Base-by-base conservation (phyloP, 306 rosid species). In the Vigna unguiculata region DNA sequence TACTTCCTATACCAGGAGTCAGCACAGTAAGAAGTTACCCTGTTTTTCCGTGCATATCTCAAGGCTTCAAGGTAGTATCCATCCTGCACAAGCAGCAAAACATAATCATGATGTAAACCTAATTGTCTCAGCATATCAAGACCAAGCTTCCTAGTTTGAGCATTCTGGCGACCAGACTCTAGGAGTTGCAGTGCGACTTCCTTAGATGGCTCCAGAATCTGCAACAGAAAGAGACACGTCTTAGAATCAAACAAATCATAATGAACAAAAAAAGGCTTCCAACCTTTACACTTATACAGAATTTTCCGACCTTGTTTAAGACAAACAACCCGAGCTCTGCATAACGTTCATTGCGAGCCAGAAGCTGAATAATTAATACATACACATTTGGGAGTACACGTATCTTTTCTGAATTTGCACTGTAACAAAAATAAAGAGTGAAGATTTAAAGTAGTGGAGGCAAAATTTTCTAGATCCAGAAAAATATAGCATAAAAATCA, bases 31-130 rank as follows among this genome's bases (percentile, higher is more conserved):
- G 77, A 67, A 80, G 59, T 80, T 88, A 95, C 99, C 97, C 25
- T 91, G 80, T 84, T 82, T 83, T 95, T 95, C 72, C 91, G 82
- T 30, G 90, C 88, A 68, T 91, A 92, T 47, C 97, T 92, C 78
- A 95, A 85, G 55, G 97, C 97, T 88, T 95, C 97, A 71, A 95
- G 90, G 89, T 87, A 91, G 87, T 88, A 89, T 71, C 99, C 97
- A 51, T 92, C 98, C 85, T 95, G 93, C 78, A 89, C 98, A 14
- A 91, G 93, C 61, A 87, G 69, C 69, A 90, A 84, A 25, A 90
- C 91, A 62, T 92, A 95, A 84, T 95, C 99, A 76, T 90, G 88
- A 83, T 92, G 98, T 54, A 95, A 88, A 80, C 96, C 90, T 66
- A 95, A 96, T 83, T 86, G 91, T 77, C 98, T 92, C 67, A 92